Base-by-base conservation (phyloP, 163 green algal species). In the Coccomyxa subellipsoidea region DNA sequence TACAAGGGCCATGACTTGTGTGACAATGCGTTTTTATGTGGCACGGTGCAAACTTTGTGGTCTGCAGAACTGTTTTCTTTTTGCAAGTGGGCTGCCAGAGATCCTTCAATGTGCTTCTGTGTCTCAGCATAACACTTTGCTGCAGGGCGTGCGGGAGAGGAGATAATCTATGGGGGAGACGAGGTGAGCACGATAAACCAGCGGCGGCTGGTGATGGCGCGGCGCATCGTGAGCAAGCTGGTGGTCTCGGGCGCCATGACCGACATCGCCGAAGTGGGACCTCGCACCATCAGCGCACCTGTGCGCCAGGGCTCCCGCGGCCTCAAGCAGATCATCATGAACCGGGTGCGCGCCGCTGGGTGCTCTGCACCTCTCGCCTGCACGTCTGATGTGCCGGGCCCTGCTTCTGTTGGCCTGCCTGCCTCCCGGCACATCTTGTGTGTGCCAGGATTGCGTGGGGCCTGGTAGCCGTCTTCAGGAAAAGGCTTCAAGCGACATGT, bases 131-230 rank as follows among this genome's bases (percentile, higher is more conserved):
- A n/a, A n/a, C n/a, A n/a, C n/a, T n/a, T n/a, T n/a, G n/a, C 72
- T 70, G 39, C 85, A 87, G 85, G 83, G 12, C 82, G 87, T 29
- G 90, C 91, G 78, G 87, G 83, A 25, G 92, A 95, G 87, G 90
- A 95, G 90, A 47, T 98, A 15, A 75, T 94, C 29, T 94, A 92
- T 77, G 94, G 92, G 2, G 47, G 66, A 0, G 95, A 98, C 10
- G 93, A 97, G 84, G 85, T 97, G 83, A 92, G 78, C 83, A 93
- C 86, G 15, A 90, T 98, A 81, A 90, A 96, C 80, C 88, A 93
- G 81, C 75, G 83, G 29, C 84, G 84, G 39, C 83, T 95, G 27
- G 82, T 85, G 21, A 77, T 89, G 40, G 91, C 91, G 29, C 86
- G 91, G 25, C 75, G 80, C 75, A 92, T 94, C 66, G 90, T 85